Evolutionary conservation across 441 rosid genomes (phyloP), one percentile per base, ranked within the genome.

Genomic region (Populus trichocarpa): DNA sequence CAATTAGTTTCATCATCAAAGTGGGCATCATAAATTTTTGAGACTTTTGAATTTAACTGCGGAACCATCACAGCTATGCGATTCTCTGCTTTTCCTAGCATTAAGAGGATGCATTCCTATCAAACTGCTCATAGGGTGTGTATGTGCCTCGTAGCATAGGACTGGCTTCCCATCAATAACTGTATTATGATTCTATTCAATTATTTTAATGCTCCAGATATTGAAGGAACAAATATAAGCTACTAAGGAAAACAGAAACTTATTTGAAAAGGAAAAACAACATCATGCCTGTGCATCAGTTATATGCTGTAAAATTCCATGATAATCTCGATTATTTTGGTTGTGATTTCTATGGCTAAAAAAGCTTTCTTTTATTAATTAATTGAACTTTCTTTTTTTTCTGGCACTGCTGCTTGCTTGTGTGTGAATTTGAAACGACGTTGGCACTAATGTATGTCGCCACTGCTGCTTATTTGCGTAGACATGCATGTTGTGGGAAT

Each of bases 261-360:
- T 61, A 66, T 75, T 35, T 20, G 25, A 22, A 4, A 36, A 46
- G 25, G 25, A 20, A 71, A 69, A 5, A 40, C 6, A 71, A 38
- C 9, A 10, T 2, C 64, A 53, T 79, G 50, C 83, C 81, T 96
- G 98, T 38, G 90, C 91, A 88, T 96, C 93, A 72, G 99, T 94
- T 35, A 94, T 96, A 79, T 71, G 85, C 42, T 95, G 89, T 30
- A 73, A 28, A 12, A 0, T 22, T 22, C n/a, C 10, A 22, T 3
- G 1, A 33, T 53, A 22, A 18, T 53, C 61, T 53, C 22, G 20
- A 18, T 8, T 53, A 8, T 2, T 53, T 53, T 32, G 6, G 6
- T 32, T 32, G 33, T 32, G 33, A 32, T 5, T 32, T 5, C 5
- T 4, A 32, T 32, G 33, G 6, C 6, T 32, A 32, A 32, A 5